Conservation (phyloP, 2,329 filamentous ascomycete genomes). For the Fusarium sarcochroum region DNA sequence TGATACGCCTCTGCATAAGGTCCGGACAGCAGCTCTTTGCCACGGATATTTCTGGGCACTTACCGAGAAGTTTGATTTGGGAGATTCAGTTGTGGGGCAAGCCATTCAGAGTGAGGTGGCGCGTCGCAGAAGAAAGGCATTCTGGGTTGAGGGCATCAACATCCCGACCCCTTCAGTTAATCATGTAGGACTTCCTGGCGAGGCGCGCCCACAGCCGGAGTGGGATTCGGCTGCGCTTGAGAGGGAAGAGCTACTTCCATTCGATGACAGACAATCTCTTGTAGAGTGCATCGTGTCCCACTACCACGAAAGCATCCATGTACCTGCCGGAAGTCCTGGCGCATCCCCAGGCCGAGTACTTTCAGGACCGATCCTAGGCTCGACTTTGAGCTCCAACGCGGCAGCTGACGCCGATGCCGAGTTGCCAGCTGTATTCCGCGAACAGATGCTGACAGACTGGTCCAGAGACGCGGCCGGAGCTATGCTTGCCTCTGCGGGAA, state of each 20-base stretch:
- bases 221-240: conserved; percentile 69
- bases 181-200: conserved; percentile 69
- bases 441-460: conserved; percentile 86
- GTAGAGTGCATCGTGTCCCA: conserved; percentile 80
- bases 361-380: conserved; percentile 72
- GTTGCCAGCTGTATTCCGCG: conserved; percentile 76
- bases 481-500: conserved; percentile 76
- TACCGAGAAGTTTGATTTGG: conserved; percentile 82
- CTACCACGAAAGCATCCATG: conserved; percentile 74
- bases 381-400: conserved; percentile 58
- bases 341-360: conserved; percentile 77
- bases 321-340: conserved; percentile 78
- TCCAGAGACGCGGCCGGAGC: conserved; percentile 80
- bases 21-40: conserved; percentile 85
- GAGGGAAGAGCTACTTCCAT: conserved; percentile 77
- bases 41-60: conserved; percentile 91
- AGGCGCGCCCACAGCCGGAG: conserved; percentile 58
- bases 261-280: conserved; percentile 79
- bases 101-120: conserved; percentile 83
- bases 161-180: conserved; percentile 77
- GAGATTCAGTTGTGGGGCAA: conserved; percentile 76
- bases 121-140: conserved; percentile 77
- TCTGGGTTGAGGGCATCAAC: conserved; percentile 84
- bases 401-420: conserved; percentile 61
- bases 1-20: conserved; percentile 76